phyloP scores from a whole-genome alignment of 2,329 filamentous ascomycete species.

The Cercospora berteroae region DNA sequence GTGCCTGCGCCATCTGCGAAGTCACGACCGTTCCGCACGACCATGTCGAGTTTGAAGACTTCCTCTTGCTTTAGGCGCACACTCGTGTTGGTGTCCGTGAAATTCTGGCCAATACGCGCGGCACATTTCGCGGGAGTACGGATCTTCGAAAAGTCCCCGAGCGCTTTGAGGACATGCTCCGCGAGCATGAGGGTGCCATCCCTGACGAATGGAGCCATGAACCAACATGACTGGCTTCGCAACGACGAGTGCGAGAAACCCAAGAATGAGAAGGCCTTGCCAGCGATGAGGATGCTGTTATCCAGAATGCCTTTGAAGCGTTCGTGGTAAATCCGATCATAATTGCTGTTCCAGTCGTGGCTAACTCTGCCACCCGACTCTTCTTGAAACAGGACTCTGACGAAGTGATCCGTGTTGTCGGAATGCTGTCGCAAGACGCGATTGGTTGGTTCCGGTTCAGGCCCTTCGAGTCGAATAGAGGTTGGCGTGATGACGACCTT shows the following conservation, averaged over 20 bases:
- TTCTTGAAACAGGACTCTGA: constrained; percentile 71
- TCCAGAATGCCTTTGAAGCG: constrained; percentile 62
- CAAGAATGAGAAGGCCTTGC: constrained; percentile 63
- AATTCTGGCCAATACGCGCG: constrained; percentile 63
- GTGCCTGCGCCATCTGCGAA: constrained; percentile 82
- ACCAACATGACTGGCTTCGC: constrained; percentile 69
- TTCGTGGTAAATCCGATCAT: constrained; percentile 52
- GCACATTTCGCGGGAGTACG: constrained; percentile 57
- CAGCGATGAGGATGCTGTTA: constrained; percentile 62
- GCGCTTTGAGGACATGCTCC: constrained; percentile 43
- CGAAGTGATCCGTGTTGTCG: constrained; percentile 60
- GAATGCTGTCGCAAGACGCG: constrained; percentile 67
- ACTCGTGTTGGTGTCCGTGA: constrained; percentile 69
- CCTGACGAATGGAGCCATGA: constrained; percentile 51
- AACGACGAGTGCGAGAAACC: constrained; percentile 80
- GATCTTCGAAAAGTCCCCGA: constrained; percentile 55
- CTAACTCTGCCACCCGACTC: constrained; percentile 66
- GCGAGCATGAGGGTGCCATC: constrained; percentile 37
- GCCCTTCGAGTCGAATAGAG: constrained; percentile 45
- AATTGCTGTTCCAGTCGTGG: constrained; percentile 53
- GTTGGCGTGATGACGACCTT: constrained; percentile 42
- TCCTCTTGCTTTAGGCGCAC: constrained; percentile 48
- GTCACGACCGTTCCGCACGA: constrained; percentile 56
- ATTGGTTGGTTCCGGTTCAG: constrained; percentile 63
- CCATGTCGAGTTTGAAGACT: constrained; percentile 48